Percentiles rank a stretch among this genome's conserved stretches.
Conservation (phyloP, 176 grass and related monocot species). For the Avena atlantica region DNA sequence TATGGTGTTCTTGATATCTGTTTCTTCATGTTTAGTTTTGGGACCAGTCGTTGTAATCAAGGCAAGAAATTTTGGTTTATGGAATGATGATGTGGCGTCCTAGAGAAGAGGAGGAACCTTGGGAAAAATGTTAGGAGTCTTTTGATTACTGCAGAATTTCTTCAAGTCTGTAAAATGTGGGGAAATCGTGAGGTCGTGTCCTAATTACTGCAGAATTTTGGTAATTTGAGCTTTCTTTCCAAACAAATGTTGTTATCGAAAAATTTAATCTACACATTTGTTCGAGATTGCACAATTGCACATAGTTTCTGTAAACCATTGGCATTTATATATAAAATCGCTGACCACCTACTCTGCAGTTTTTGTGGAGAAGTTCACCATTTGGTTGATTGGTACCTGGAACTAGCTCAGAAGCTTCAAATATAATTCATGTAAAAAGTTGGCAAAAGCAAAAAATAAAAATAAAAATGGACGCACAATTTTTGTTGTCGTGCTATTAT, state of each 20-base stretch:
- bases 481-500: neutral
- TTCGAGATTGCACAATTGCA: neutral
- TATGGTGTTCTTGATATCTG: neutral
- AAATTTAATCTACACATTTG: neutral
- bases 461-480: neutral
- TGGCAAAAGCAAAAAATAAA: neutral
- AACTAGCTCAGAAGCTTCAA: neutral
- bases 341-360: neutral
- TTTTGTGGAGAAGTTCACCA: neutral
- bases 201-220: neutral
- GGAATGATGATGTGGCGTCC: neutral
- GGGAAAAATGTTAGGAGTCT: neutral
- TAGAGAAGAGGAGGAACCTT: constrained; percentile 15
- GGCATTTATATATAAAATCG: neutral
- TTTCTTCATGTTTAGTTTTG: neutral
- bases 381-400: constrained; percentile 14
- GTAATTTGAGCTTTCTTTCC: constrained; percentile 3
- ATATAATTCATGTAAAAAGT: neutral
- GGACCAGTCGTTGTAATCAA: neutral
- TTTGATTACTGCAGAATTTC: neutral
- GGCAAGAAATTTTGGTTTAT: neutral
- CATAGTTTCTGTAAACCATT: neutral
- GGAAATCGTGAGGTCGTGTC: neutral
- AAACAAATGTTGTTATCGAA: neutral
- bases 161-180: neutral